Evolutionary conservation across 768 basidiomycete species (phyloP).

Genomic region (Nidularia sp.): DNA sequence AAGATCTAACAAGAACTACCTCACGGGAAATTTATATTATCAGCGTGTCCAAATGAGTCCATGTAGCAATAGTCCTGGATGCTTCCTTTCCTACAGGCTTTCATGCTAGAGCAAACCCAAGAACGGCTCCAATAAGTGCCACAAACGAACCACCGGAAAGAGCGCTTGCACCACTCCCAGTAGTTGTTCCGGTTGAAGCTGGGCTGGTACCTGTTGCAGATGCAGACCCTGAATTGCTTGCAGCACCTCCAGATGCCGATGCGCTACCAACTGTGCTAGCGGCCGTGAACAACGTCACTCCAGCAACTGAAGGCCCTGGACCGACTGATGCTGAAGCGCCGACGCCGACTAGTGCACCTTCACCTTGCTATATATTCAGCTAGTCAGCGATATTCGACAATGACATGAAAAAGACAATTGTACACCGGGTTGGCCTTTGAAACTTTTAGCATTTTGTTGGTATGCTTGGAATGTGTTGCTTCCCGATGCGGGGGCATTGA

Average conservation of each 20-base stretch:
- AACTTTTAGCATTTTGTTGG: slow-evolving; percentile 23
- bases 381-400: not conserved
- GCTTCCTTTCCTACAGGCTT: no score
- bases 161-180: slow-evolving; percentile 1
- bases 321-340: slow-evolving; percentile 44
- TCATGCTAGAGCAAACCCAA: slow-evolving; percentile 9
- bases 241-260: not conserved
- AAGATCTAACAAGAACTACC: no score
- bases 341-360: slow-evolving; percentile 35
- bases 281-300: slow-evolving; percentile 20
- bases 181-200: slow-evolving; percentile 1
- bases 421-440: slow-evolving; percentile 26
- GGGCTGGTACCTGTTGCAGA: slow-evolving; percentile 2
- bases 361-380: slow-evolving; percentile 28
- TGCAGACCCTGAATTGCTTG: not conserved
- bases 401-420: slow-evolving; percentile 11
- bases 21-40: no score
- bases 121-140: slow-evolving; percentile 6
- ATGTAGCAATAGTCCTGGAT: no score
- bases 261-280: slow-evolving; percentile 3
- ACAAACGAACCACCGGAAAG: slow-evolving; percentile 8
- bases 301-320: slow-evolving; percentile 33
- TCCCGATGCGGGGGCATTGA: slow-evolving; percentile 46
- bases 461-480: slow-evolving; percentile 33
- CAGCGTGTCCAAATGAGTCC: no score